These are phyloP conservation scores for Trametes versicolor DNA, from an alignment of 1,284 basidiomycete genomes.

Conservation along the genomic window DNA sequence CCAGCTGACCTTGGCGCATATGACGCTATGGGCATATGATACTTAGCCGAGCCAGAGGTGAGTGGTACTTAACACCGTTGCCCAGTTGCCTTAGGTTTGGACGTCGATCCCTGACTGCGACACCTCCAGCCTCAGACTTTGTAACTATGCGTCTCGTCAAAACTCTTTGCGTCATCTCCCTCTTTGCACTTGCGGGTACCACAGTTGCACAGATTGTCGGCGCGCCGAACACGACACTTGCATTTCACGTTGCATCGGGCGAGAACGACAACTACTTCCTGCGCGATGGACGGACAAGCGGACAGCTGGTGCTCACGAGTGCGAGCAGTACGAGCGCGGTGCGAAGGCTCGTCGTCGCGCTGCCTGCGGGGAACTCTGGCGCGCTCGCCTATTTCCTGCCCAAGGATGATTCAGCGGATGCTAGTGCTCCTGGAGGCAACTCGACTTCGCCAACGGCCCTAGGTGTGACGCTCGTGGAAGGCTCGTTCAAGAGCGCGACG, in stretches of 20 bases:
- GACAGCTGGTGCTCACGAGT: slow-evolving; percentile 50
- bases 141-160: background rate
- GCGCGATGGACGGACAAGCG: slow-evolving; percentile 50
- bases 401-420: slow-evolving; percentile 6
- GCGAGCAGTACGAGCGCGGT: slow-evolving; percentile 40
- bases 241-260: slow-evolving; percentile 41
- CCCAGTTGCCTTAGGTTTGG: too few species aligned
- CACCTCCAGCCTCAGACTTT: background rate
- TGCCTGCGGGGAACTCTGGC: slow-evolving; percentile 54
- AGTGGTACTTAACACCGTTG: too few species aligned
- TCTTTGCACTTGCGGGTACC: background rate
- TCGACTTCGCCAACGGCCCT: slow-evolving; percentile 3
- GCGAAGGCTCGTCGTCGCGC: slow-evolving; percentile 50
- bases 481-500: slow-evolving; percentile 38
- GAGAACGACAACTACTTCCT: slow-evolving; percentile 54
- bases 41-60: background rate
- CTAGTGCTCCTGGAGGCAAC: background rate
- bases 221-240: slow-evolving; percentile 15
- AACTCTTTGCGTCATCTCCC: too few species aligned
- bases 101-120: too few species aligned
- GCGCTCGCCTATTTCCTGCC: slow-evolving; percentile 51
- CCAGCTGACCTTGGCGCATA: slow-evolving; percentile 2
- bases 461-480: slow-evolving; percentile 42
- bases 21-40: slow-evolving; percentile 17
- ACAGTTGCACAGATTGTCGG: slow-evolving; percentile 13